Percentiles rank a stretch among this genome's conserved stretches.
Evolutionary conservation across 108 stramenopile species (phyloP).

Genomic region (Fistulifera pelliculosa): DNA sequence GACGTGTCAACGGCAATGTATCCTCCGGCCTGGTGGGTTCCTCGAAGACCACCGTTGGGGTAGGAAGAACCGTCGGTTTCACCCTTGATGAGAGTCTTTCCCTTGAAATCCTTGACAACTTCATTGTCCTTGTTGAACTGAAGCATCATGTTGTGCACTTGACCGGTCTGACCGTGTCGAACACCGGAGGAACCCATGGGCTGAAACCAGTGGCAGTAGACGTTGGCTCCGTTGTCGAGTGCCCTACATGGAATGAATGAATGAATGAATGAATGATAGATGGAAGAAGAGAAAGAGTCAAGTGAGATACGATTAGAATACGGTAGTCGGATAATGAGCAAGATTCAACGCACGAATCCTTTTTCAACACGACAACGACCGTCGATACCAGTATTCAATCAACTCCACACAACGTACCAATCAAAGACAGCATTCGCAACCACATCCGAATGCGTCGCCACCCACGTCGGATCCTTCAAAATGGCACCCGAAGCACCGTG

Average conservation of each 20-base stretch:
- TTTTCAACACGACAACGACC: slow-evolving; percentile 1
- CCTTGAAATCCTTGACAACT: slow-evolving; percentile 86
- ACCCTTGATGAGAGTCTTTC: slow-evolving; percentile 85
- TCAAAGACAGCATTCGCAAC: slow-evolving; percentile 89
- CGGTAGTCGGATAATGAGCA: neutral
- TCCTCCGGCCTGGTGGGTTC: slow-evolving; percentile 88
- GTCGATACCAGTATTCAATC: neutral
- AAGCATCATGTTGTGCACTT: slow-evolving; percentile 94
- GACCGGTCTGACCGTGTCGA: slow-evolving; percentile 86
- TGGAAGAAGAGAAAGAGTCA: neutral
- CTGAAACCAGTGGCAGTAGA: slow-evolving; percentile 96
- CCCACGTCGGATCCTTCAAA: slow-evolving; percentile 78
- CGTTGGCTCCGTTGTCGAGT: slow-evolving; percentile 86
- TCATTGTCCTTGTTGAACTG: slow-evolving; percentile 71
- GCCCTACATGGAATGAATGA: slow-evolving; percentile 42
- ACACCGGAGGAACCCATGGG: slow-evolving; percentile 87
- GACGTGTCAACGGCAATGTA: slow-evolving; percentile 87
- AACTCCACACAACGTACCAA: slow-evolving; percentile 51
- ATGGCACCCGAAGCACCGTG: slow-evolving; percentile 66
- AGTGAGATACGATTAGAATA: neutral
- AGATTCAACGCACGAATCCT: slow-evolving; percentile 2
- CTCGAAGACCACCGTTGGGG: slow-evolving; percentile 93
- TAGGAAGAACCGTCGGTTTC: slow-evolving; percentile 93
- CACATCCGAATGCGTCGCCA: slow-evolving; percentile 63
- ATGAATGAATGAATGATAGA: neutral